Evolutionary conservation across 306 rosid genomes (phyloP), one percentile per base, ranked within the genome.

Genomic region (Prunus kanzakura): DNA sequence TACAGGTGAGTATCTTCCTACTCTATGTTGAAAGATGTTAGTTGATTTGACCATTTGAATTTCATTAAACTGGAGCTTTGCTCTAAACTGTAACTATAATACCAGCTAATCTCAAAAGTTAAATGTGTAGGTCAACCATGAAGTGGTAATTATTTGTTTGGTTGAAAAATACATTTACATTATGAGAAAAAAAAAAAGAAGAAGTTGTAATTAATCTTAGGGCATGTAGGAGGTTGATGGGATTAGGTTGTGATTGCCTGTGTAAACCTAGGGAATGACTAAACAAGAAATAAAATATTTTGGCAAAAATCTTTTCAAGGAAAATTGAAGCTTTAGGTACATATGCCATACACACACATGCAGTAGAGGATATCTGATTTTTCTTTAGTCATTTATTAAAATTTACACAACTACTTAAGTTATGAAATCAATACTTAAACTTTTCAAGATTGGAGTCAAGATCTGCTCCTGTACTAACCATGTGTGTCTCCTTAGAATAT

Each of bases 1-100:
- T 95, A 55, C 97, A 95, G 96, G 97, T 95, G 84, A 56, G 22
- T 54, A 47, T 76, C 63, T 60, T 58, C 67, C 67, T 18, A 1
- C 66, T 54, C 43, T 47, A 29, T 12, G 71, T 60, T 23, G 29
- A 57, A 14, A 51, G 56, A 74, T 49, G 1, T 51, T 16, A 11
- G 75, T 18, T 52, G 23, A 29, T 23, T 67, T 67, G 18, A 46
- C 51, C 43, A 38, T 67, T 67, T 45, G 23, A 41, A 30, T 56
- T n/a, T 9, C 62, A 56, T 19, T 20, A 20, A 19, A 10, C 20
- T 56, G 29, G 62, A 56, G 11, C 12, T 22, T 20, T 20, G 62
- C 29, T 56, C 29, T 3, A 22, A 3, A 52, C 20, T 49, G 54
- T 49, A 49, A 13, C 18, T 13, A 3, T 38, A 6, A 38, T 38